phyloP scores from a whole-genome alignment of 129 eudicot genomes.

The Glebionis coronaria region DNA sequence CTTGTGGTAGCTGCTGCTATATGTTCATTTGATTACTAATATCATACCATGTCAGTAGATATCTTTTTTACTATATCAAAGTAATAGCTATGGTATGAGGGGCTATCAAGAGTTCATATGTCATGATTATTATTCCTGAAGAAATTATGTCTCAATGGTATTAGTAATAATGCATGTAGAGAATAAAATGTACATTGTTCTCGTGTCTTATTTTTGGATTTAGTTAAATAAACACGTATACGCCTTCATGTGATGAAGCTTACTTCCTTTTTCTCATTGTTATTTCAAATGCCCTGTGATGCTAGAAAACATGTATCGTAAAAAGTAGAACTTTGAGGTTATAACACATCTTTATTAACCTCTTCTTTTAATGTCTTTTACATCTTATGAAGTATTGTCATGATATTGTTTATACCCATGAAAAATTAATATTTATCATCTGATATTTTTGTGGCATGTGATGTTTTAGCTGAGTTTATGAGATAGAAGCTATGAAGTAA shows the following conservation, averaged over 20 bases:
- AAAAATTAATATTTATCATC: too few species aligned
- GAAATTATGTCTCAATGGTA: slow-evolving; percentile 9
- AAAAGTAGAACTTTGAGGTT: too few species aligned
- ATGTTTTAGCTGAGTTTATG: too few species aligned
- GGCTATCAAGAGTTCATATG: slow-evolving; percentile 6
- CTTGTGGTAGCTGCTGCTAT: slow-evolving; percentile 7
- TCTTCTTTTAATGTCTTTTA: too few species aligned
- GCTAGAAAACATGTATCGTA: slow-evolving; percentile 3
- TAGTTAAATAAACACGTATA: slow-evolving; percentile 7
- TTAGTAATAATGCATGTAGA: slow-evolving; percentile 18
- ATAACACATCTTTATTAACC: background rate
- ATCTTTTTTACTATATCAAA: background rate
- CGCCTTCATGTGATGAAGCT: slow-evolving; percentile 3
- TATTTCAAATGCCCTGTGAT: background rate
- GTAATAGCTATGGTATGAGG: slow-evolving; percentile 6
- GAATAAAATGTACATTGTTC: slow-evolving; percentile 11
- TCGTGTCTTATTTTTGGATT: slow-evolving; percentile 10
- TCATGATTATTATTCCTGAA: slow-evolving; percentile 27
- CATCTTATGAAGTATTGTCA: too few species aligned
- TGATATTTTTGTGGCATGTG: too few species aligned
- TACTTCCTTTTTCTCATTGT: slow-evolving; percentile 3
- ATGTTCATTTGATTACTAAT: background rate
- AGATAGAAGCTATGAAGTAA: too few species aligned
- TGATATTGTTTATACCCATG: slow-evolving; percentile 12
- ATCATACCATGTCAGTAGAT: background rate